Evolutionary conservation across 129 eudicot genomes (phyloP), one percentile per base, ranked within the genome.

Genomic region (Erigeron canadensis): DNA sequence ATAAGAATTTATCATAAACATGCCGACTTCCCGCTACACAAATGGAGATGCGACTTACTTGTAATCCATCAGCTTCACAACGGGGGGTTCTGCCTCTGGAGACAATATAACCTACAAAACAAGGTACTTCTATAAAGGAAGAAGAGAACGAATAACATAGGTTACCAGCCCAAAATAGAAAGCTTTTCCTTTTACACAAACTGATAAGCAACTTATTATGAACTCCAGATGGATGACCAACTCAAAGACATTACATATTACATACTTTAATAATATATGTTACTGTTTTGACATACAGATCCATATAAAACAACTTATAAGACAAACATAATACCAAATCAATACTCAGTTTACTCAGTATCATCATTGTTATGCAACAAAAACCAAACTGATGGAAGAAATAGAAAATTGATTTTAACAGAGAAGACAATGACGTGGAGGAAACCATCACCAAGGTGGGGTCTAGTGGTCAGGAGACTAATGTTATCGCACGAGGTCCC

Each of bases 51-150:
- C 34, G 54, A 69, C 81, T 81, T 89, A 93, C 98, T 82, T 85
- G 84, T 83, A 89, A 79, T 89, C 89, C 98, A 93, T 87, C 70
- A 93, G 74, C 80, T 72, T 86, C 74, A 89, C 89, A 76, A 93
- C 98, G 38, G 98, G 96, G 21, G 98, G 98, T 65, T 93, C 95
- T 64, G 98, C 98, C 71, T 89, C 95, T 1, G 93, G 93, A 63
- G 96, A 89, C 70, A 89, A 59, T 75, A 93, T 86, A 70, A 93
- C 90, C 98, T 93, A 77, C 69, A 79, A 58, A 70, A 21, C 18
- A 15, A 77, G 18, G 19, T 43, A 17, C 5, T 19, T 43, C 0
- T 19, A 40, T 41, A 7, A 39, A 22, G 15, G 1, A 21, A 58
- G 7, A 19, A 51, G 15, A 70, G 18, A 68, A 57, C 7, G 22